A percentile compares a stretch with the other conserved stretches of the same genome.
Conservation (phyloP, 148 eudicot species). For the Pharnaceum exiguum region DNA sequence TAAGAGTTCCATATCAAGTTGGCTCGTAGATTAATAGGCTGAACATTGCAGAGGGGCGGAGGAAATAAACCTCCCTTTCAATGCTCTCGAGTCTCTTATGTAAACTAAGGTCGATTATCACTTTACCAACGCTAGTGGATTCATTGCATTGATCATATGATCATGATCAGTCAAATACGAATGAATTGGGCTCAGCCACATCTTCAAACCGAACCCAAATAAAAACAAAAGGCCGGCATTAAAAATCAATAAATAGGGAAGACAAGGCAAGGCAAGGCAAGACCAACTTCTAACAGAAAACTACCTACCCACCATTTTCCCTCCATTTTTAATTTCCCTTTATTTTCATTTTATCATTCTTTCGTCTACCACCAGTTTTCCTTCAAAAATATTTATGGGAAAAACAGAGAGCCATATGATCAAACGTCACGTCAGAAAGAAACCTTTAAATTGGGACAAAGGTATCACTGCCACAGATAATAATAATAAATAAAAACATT, state of each 20-base stretch:
- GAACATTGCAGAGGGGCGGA: too few relatives aligned
- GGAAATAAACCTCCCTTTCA: too few relatives aligned
- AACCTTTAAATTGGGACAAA: constrained; percentile 13
- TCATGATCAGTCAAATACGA: too few relatives aligned
- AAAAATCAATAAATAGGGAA: not conserved
- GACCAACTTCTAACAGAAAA: constrained; percentile 62
- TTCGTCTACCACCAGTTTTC: not conserved
- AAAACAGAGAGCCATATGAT: not conserved
- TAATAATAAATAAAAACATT: not conserved
- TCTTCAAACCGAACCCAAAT: too few relatives aligned
- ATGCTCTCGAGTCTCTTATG: too few relatives aligned
- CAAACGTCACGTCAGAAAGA: not conserved
- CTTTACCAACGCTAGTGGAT: too few relatives aligned
- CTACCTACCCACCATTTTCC: constrained; percentile 44
- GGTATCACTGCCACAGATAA: constrained; percentile 11
- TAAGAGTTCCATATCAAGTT: too few relatives aligned
- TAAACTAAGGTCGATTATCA: too few relatives aligned
- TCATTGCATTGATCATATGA: too few relatives aligned
- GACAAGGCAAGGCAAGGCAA: constrained; percentile 1
- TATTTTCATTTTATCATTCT: not conserved
- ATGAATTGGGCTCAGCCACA: too few relatives aligned
- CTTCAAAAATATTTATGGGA: not conserved
- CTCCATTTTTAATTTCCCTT: constrained; percentile 11
- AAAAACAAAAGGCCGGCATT: too few relatives aligned
- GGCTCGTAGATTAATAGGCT: too few relatives aligned